A percentile compares a stretch with the other conserved stretches of the same genome.
phyloP scores from a whole-genome alignment of 371 early-diverging fungal species.

The Saksenaea oblongispora region DNA sequence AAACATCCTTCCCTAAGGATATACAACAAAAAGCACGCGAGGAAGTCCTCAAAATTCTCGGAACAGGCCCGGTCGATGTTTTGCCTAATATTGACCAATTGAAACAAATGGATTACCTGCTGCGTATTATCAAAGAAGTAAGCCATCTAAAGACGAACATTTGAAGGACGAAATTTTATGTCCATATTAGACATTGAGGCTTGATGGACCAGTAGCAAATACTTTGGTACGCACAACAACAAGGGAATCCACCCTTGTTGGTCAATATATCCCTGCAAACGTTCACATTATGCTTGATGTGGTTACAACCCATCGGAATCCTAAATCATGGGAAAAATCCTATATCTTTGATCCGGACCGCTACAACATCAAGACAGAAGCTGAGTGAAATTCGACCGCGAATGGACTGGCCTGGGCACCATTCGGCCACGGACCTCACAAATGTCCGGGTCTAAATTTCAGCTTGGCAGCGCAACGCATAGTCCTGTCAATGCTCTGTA shows the following conservation, averaged over 20 bases:
- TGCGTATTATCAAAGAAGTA: slow-evolving; percentile 23
- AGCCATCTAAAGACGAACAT: not conserved
- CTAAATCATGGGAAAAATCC: not conserved
- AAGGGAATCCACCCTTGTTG: slow-evolving; percentile 10
- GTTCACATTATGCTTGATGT: slow-evolving; percentile 7
- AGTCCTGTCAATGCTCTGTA: slow-evolving; percentile 34
- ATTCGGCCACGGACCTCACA: slow-evolving; percentile 23
- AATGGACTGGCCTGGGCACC: slow-evolving; percentile 10
- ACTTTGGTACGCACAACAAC: not conserved
- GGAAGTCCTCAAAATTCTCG: slow-evolving; percentile 23
- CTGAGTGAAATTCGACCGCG: slow-evolving; percentile 14
- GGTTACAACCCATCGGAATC: not conserved
- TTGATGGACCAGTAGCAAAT: slow-evolving; percentile 20
- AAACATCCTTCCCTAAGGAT: slow-evolving; percentile 1
- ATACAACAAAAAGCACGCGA: slow-evolving; percentile 30
- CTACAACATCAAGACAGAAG: slow-evolving; percentile 12
- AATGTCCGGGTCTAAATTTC: slow-evolving; percentile 55
- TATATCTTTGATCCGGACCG: slow-evolving; percentile 20
- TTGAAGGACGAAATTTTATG: no score
- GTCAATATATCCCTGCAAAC: slow-evolving; percentile 12
- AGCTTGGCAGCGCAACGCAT: slow-evolving; percentile 48
- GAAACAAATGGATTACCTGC: slow-evolving; percentile 16
- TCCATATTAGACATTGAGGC: slow-evolving; percentile 37
- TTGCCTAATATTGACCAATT: slow-evolving; percentile 18
- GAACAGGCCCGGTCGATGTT: slow-evolving; percentile 15